Conservation (phyloP, 2,329 filamentous ascomycete genomes). For the Aureobasidium sp. region DNA sequence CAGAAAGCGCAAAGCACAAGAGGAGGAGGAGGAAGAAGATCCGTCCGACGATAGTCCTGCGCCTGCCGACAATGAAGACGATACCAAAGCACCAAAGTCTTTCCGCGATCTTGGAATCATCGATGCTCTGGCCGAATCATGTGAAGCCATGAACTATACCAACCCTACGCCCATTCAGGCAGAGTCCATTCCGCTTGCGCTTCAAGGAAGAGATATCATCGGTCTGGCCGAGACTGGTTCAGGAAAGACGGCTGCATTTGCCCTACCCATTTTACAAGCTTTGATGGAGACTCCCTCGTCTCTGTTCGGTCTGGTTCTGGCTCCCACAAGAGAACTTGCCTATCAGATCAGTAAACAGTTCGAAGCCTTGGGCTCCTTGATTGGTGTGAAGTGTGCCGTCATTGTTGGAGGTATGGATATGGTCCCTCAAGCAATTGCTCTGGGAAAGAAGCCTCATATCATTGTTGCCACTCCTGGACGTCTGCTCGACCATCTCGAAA, state of each 20-base stretch:
- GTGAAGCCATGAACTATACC: slow-evolving; percentile 73
- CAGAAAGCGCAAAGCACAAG: slow-evolving; percentile 11
- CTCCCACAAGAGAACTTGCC: slow-evolving; percentile 88
- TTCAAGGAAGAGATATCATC: slow-evolving; percentile 79
- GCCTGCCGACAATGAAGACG: slow-evolving; percentile 22
- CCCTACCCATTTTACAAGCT: slow-evolving; percentile 82
- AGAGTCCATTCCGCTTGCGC: slow-evolving; percentile 73
- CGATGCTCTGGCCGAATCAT: slow-evolving; percentile 83
- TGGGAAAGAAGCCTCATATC: slow-evolving; percentile 90
- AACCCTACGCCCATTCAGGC: slow-evolving; percentile 82
- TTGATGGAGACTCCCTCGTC: slow-evolving; percentile 82
- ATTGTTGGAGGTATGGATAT: slow-evolving; percentile 88
- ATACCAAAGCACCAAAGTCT: slow-evolving; percentile 42
- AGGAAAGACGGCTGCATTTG: slow-evolving; percentile 94
- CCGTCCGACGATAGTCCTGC: slow-evolving; percentile 15
- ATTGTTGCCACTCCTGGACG: slow-evolving; percentile 88
- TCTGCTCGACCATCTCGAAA: slow-evolving; percentile 85
- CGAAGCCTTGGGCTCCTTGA: slow-evolving; percentile 78
- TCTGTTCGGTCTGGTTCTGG: slow-evolving; percentile 81
- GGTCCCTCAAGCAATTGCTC: slow-evolving; percentile 81
- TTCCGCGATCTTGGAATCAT: slow-evolving; percentile 73
- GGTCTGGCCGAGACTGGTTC: slow-evolving; percentile 91
- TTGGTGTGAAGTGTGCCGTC: slow-evolving; percentile 79
- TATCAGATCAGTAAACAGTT: slow-evolving; percentile 85
- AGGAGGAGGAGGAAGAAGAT: slow-evolving; percentile 20